A percentile compares a stretch with the other conserved stretches of the same genome.
phyloP scores from a whole-genome alignment of 2,329 filamentous ascomycete species.

The Colletotrichum australisinense region DNA sequence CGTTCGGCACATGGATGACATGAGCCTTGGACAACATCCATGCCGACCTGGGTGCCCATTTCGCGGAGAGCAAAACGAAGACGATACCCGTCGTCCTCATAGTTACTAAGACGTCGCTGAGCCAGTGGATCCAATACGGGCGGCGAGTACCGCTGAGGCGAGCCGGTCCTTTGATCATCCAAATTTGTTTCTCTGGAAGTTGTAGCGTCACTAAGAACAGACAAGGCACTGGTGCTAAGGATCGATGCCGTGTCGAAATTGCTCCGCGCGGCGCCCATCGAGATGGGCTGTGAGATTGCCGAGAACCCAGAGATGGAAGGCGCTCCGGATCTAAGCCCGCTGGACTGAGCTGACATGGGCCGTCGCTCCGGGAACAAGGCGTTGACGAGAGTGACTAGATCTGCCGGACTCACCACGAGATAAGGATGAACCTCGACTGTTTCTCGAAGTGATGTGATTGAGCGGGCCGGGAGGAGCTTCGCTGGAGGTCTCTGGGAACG shows the following conservation, averaged over 20 bases:
- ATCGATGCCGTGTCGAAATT: conserved; percentile 76
- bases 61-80: conserved; percentile 77
- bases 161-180: conserved; percentile 63
- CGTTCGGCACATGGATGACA: conserved; percentile 85
- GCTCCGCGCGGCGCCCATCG: conserved; percentile 66
- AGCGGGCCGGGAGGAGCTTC: conserved; percentile 76
- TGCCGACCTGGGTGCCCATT: conserved; percentile 74
- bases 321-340: conserved; percentile 72
- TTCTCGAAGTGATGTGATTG: conserved; percentile 78
- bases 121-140: conserved; percentile 57
- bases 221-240: conserved; percentile 78
- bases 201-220: conserved; percentile 76
- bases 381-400: conserved; percentile 84
- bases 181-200: conserved; percentile 73
- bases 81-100: conserved; percentile 73
- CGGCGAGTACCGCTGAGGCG: conserved; percentile 67
- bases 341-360: conserved; percentile 71
- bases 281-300: conserved; percentile 75
- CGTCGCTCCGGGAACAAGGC: conserved; percentile 83
- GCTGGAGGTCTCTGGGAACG: conserved; percentile 60
- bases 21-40: conserved; percentile 72
- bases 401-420: conserved; percentile 81
- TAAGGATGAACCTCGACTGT: conserved; percentile 85
- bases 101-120: conserved; percentile 59
- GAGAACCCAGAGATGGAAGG: conserved; percentile 77